Percentiles rank a stretch among this genome's conserved stretches.
Evolutionary conservation across 768 basidiomycete genomes (phyloP).

Genomic region (Ramaria sp.): DNA sequence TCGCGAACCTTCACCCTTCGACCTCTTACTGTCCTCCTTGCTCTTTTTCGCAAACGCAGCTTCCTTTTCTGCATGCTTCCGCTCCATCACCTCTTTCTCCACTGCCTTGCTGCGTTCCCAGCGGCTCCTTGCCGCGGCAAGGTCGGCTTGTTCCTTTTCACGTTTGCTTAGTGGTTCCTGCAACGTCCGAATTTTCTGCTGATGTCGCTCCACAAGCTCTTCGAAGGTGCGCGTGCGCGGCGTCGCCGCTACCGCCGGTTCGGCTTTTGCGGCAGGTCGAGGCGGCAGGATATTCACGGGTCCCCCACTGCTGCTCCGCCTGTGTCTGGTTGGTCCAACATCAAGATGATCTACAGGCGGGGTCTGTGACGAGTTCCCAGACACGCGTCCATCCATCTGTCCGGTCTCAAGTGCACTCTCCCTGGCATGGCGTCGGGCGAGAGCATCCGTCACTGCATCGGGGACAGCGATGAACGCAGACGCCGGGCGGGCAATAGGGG

Average conservation of each 20-base stretch:
- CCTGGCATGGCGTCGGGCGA: conserved; percentile 57
- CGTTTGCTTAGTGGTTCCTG: conserved; percentile 80
- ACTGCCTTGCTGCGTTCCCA: conserved; percentile 72
- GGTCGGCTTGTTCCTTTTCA: conserved; percentile 63
- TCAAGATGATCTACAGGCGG: background rate
- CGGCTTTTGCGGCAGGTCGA: conserved; percentile 11
- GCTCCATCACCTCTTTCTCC: conserved; percentile 66
- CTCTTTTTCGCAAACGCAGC: conserved; percentile 25
- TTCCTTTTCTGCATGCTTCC: conserved; percentile 62
- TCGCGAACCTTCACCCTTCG: conserved; percentile 14
- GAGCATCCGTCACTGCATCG: conserved; percentile 64
- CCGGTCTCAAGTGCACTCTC: conserved; percentile 53
- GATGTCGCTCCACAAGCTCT: conserved; percentile 77
- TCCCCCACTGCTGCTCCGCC: conserved; percentile 9
- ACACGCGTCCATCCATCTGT: background rate
- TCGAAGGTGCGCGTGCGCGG: conserved; percentile 75
- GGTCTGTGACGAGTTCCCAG: conserved; percentile 1
- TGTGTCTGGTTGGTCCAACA: background rate
- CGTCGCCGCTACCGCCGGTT: conserved; percentile 22
- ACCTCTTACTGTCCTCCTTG: conserved; percentile 27
- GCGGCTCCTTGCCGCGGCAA: conserved; percentile 63
- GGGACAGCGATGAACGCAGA: conserved; percentile 42
- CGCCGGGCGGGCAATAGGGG: conserved; percentile 20
- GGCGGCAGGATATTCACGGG: conserved; percentile 36
- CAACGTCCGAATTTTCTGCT: conserved; percentile 70